These are phyloP conservation scores for Fusarium sp. DNA, from an alignment of 2,329 filamentous ascomycete species.

Conservation along the genomic window DNA sequence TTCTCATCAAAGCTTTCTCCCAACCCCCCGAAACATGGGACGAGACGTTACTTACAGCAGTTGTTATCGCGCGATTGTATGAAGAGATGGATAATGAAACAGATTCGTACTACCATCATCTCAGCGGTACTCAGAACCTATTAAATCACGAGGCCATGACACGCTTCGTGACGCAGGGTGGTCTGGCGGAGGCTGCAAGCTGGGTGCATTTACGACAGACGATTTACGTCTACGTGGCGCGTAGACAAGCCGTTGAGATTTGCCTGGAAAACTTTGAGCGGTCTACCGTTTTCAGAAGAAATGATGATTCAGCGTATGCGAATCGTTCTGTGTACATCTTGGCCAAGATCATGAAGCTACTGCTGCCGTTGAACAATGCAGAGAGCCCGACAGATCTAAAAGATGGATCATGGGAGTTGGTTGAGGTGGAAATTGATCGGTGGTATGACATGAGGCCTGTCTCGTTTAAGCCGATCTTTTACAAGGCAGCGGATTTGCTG, in stretches of 20 bases:
- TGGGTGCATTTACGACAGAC: conserved; percentile 13
- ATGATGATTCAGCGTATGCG: conserved; percentile 10
- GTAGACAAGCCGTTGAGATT: background rate
- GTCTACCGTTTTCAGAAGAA: conserved; percentile 6
- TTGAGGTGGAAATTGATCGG: background rate
- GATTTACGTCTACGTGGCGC: background rate
- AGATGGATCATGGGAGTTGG: background rate
- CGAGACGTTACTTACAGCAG: background rate
- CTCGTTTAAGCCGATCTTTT: conserved; percentile 9
- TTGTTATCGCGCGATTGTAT: conserved; percentile 2
- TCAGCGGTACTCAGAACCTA: conserved; percentile 1
- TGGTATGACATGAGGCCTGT: background rate
- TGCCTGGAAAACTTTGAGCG: conserved; percentile 8
- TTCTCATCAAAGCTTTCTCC: background rate
- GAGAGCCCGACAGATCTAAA: background rate
- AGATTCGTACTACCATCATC: conserved; percentile 13
- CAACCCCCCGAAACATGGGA: conserved; percentile 4
- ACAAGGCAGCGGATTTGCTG: accelerated
- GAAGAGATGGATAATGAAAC: conserved; percentile 13
- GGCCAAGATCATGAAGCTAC: background rate
- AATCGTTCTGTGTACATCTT: background rate
- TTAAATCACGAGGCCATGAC: background rate
- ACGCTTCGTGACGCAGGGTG: conserved; percentile 4
- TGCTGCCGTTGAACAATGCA: accelerated
- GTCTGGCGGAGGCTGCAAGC: background rate